Conservation (phyloP, 805 yeast species). For the Cyberlindnera euphorbiae region DNA sequence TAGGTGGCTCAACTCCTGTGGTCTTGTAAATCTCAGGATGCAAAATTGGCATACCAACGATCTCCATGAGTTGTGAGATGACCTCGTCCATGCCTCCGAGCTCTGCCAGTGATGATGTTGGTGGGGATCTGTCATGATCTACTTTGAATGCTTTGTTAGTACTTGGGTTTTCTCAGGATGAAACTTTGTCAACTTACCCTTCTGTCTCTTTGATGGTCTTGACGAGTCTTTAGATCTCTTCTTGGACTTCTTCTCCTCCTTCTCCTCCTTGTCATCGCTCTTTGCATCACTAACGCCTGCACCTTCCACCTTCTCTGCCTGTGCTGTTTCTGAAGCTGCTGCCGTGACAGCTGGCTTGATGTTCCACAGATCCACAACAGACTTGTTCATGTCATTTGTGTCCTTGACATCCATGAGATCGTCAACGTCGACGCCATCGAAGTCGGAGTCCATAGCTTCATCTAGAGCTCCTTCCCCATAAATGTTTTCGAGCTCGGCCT, state of each 20-base stretch:
- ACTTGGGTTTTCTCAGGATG: too few species aligned
- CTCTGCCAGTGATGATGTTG: constrained; percentile 60
- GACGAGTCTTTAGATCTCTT: constrained; percentile 47
- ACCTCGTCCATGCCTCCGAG: constrained; percentile 88
- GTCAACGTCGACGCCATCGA: constrained; percentile 30
- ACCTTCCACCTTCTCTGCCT: constrained; percentile 2
- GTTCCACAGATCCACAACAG: constrained; percentile 71
- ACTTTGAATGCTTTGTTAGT: constrained; percentile 24
- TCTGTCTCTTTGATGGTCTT: constrained; percentile 34
- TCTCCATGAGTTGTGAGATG: constrained; percentile 82
- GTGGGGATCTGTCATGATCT: constrained; percentile 62
- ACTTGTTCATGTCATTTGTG: constrained; percentile 66
- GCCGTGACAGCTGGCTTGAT: constrained; percentile 20
- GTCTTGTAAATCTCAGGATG: constrained; percentile 89
- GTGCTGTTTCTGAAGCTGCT: constrained; percentile 5
- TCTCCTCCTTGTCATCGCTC: constrained; percentile 10
- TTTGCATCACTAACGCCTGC: background rate
- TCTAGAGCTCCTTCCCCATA: constrained; percentile 23
- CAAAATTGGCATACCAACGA: constrained; percentile 84
- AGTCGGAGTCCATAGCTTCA: constrained; percentile 34
- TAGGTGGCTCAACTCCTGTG: constrained; percentile 92
- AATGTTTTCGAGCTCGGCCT: constrained; percentile 36
- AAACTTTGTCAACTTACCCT: constrained; percentile 28
- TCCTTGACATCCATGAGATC: constrained; percentile 64
- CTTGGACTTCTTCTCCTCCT: constrained; percentile 36